Conservation (phyloP, 345 rosid genomes). For the Mercurialis annua region DNA sequence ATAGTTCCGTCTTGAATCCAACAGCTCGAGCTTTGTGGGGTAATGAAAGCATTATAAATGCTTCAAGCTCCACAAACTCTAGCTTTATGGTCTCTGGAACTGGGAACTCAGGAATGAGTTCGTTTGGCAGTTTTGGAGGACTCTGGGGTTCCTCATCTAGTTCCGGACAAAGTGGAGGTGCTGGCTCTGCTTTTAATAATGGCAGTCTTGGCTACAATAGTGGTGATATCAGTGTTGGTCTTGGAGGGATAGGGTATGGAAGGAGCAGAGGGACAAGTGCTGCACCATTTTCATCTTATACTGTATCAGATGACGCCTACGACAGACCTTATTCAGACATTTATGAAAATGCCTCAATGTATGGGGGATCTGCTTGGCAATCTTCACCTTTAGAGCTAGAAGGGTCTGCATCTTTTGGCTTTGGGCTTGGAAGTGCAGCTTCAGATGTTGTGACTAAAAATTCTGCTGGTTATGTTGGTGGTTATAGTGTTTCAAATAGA, state of each 20-base stretch:
- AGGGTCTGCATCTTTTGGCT: constrained; percentile 42
- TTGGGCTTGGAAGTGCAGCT: constrained; percentile 46
- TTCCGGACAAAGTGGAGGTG: constrained; percentile 36
- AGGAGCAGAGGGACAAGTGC: constrained; percentile 34
- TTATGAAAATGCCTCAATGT: constrained; percentile 34
- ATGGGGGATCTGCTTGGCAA: constrained; percentile 49
- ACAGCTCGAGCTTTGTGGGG: constrained; percentile 65
- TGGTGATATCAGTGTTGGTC: constrained; percentile 34
- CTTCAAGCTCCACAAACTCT: constrained; percentile 45
- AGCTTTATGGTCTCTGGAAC: constrained; percentile 35
- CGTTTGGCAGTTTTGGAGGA: constrained; percentile 54
- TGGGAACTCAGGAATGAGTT: constrained; percentile 51
- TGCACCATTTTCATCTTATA: constrained; percentile 27
- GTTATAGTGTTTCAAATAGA: constrained; percentile 52
- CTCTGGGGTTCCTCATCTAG: constrained; percentile 51
- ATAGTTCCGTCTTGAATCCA: constrained; percentile 42
- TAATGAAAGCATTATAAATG: constrained; percentile 39
- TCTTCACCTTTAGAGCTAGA: constrained; percentile 42
- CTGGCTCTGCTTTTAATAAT: constrained; percentile 30
- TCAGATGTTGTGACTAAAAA: constrained; percentile 45
- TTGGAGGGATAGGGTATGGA: constrained; percentile 45
- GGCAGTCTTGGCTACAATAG: constrained; percentile 31
- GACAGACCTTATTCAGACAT: constrained; percentile 35
- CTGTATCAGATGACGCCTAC: constrained; percentile 39
- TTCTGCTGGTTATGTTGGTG: constrained; percentile 50